Percentiles rank a stretch among this genome's conserved stretches.
These are phyloP conservation scores for Heliamphora exappendiculata DNA, from an alignment of 148 eudicot species.

Conservation along the genomic window DNA sequence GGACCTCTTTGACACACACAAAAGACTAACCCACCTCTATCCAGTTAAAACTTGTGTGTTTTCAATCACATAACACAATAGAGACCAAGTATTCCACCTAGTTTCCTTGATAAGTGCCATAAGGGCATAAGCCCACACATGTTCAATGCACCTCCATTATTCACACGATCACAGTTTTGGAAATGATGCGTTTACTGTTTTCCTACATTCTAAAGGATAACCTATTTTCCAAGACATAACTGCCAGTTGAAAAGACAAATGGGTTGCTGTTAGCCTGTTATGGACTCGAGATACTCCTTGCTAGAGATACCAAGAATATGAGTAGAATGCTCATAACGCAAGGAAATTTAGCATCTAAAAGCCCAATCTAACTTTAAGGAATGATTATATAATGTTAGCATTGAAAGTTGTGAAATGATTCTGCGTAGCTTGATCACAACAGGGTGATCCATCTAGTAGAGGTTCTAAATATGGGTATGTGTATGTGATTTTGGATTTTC, in stretches of 20 bases:
- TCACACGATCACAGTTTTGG: not conserved
- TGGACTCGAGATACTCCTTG: not conserved
- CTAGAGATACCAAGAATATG: not conserved
- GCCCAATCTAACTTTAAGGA: not conserved
- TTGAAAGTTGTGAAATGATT: not conserved
- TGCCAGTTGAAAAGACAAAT: not conserved
- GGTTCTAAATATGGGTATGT: too few relatives aligned
- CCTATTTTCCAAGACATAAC: not conserved
- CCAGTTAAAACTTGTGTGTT: not conserved
- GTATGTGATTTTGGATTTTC: too few relatives aligned
- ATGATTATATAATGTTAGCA: not conserved
- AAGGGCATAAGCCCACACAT: not conserved
- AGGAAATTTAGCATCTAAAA: not conserved
- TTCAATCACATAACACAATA: not conserved
- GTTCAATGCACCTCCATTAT: not conserved
- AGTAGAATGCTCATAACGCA: not conserved
- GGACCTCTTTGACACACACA: not conserved
- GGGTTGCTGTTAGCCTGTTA: not conserved
- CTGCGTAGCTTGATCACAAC: not conserved
- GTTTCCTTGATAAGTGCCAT: not conserved
- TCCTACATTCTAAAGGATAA: not conserved
- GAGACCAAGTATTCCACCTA: not conserved
- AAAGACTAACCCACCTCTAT: not conserved
- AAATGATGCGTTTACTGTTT: not conserved
- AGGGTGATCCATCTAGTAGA: not conserved